Percentiles rank a stretch among this genome's conserved stretches.
Conservation (phyloP, 495 filamentous ascomycete genomes). For the Penicillium paradoxum region DNA sequence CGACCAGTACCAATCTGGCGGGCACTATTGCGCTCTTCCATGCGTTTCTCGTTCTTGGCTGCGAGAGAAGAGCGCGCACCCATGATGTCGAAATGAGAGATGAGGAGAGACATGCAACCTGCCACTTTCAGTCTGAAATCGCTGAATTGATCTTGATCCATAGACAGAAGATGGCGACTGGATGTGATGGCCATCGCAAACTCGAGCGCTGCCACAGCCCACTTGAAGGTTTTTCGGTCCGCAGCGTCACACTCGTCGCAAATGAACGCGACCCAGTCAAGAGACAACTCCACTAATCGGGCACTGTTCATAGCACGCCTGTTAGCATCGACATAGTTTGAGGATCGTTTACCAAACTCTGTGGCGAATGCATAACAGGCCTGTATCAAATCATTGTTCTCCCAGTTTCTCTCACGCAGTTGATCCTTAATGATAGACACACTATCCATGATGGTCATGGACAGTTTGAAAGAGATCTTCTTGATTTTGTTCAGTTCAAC, state of each 20-base stretch:
- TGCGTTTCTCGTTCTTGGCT: slow-evolving; percentile 82
- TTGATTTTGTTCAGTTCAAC: slow-evolving; percentile 90
- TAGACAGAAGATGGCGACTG: slow-evolving; percentile 81
- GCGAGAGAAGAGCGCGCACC: slow-evolving; percentile 88
- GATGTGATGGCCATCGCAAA: slow-evolving; percentile 96
- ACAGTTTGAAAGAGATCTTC: slow-evolving; percentile 90
- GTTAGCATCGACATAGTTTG: slow-evolving; percentile 90
- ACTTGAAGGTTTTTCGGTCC: slow-evolving; percentile 94
- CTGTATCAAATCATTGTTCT: slow-evolving; percentile 93
- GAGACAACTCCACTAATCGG: slow-evolving; percentile 82
- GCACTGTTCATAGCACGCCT: slow-evolving; percentile 93
- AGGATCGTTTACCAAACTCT: slow-evolving; percentile 91
- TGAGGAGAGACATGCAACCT: slow-evolving; percentile 95
- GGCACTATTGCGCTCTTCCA: slow-evolving; percentile 71
- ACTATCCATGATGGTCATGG: slow-evolving; percentile 99
- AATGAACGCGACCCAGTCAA: slow-evolving; percentile 97
- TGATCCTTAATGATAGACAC: slow-evolving; percentile 87
- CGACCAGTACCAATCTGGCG: slow-evolving; percentile 69
- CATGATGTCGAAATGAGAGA: slow-evolving; percentile 99
- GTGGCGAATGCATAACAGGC: slow-evolving; percentile 99
- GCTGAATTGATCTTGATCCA: slow-evolving; percentile 81
- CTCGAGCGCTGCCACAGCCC: slow-evolving; percentile 91
- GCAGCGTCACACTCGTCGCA: slow-evolving; percentile 94
- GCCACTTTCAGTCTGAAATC: slow-evolving; percentile 80
- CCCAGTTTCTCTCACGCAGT: slow-evolving; percentile 61